Evolutionary conservation across 352 stramenopile genomes (phyloP), one percentile per base, ranked within the genome.

Genomic region (Globisporangium middletonii): DNA sequence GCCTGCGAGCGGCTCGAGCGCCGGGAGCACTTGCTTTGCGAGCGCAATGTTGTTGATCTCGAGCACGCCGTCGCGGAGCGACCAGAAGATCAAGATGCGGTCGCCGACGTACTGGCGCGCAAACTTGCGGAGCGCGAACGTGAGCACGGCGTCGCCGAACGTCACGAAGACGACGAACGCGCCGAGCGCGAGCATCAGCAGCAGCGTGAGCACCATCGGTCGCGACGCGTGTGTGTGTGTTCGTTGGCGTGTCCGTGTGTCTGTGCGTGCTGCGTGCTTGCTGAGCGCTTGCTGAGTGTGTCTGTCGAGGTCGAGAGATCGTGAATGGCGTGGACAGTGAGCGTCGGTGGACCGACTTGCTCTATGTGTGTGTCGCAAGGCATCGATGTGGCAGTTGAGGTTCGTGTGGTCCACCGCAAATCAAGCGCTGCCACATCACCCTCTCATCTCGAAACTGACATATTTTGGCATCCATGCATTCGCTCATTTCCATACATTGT

Each of bases 51-150:
- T 68, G 44, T 69, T 72, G 47, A 95, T 57, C 65, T 81, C 79
- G 27, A 95, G 56, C 18, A 72, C 67, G 8, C 83, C 81, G 11
- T 83, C 64, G 9, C 69, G 67, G 27, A 92, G 47, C 50, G 79
- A 92, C 83, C 86, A 93, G 1, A 55, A 33, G 28, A 95, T 57
- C 37, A 60, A 59, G 49, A 93, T 75, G 57, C 81, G 75, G 37
- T 72, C 62, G 50, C 79, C 83, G 13, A 93, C 68, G 50, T 71
- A 69, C 26, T 59, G 60, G 13, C 38, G 56, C 44, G 63, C 79
- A 56, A 76, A 88, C 44, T 67, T 61, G 13, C 69, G 79, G 55
- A 83, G 59, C 45, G 79, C 60, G 27, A 70, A 38, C 63, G 83
- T 87, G 64, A 95, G 59, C 50, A 89, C 44, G 50, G 64, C 64